Evolutionary conservation across 257 asterid species (phyloP), one percentile per base, ranked within the genome.

Genomic region (Leptodermis oblonga): DNA sequence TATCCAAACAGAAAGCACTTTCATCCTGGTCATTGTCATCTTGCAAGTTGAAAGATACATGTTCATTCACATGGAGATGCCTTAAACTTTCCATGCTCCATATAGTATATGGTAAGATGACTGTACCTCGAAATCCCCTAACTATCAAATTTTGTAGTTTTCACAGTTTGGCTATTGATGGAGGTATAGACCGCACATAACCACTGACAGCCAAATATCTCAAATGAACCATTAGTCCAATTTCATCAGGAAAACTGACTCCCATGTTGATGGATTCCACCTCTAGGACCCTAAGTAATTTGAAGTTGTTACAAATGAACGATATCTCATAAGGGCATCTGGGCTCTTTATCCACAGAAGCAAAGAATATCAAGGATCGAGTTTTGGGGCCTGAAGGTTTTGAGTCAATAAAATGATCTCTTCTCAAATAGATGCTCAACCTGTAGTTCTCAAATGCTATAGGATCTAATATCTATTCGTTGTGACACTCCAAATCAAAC

Each of bases 131-230:
- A 0, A 25, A 52, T 33, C 60, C 62, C 23, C 12, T 26, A 3
- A 73, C 28, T 12, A 73, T 15, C n/a, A 73, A 20, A 1, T 37
- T 56, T 46, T 73, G 61, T 0, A 73, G 59, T 33, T 66, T 66
- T 55, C 56, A 7, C 15, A 72, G 60, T 4, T 66, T 55, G 33
- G 42, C 18, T 9, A 67, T 55, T 22, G 74, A 37, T 17, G 46
- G 23, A 9, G 62, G 22, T 1, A 41, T 33, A 55, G 28, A 15
- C 1, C 0, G 8, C 5, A 26, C 0, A 15, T 22, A 30, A 2
- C 56, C 56, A 13, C 48, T 18, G 5, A 73, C 7, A 13, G 77
- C 72, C 31, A 73, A 56, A n/a, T 66, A 73, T 43, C 77, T 66
- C 77, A 73, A 45, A 6, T 7, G 55, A 66, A 56, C 31, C 11